Base-by-base conservation (phyloP, 306 rosid species). In the Cucumis cinereus region DNA sequence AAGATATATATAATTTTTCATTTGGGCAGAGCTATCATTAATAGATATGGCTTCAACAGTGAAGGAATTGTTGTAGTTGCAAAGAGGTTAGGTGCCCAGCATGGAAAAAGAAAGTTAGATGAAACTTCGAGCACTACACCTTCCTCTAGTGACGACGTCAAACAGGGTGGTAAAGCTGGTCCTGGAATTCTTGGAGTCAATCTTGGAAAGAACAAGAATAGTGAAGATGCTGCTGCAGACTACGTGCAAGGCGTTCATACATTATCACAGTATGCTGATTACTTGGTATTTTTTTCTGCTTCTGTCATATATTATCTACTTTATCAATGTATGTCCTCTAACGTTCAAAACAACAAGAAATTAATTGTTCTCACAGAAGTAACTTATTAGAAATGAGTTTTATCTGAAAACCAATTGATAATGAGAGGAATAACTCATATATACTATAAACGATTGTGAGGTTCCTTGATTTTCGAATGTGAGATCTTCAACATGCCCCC, bases 181-280 rank as follows among this genome's bases (percentile, higher is more conserved):
- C 98, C 98, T 71, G 98, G 98, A 49, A 90, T 93, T 80, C 92
- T 93, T 80, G 98, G 98, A 16, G 98, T 93, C 79, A 93, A 93
- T 90, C 92, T 93, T 73, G 98, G 98, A 78, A 93, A 93, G 84
- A 93, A 93, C 83, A 93, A 93, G 80, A 90, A 90, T 57, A 93
- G 97, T 81, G 98, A 93, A 89, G 98, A 93, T 86, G 97, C 98
- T 85, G 87, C 90, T 19, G 86, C 89, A 52, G 98, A 93, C 80
- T 93, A 93, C 85, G 97, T 91, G 81, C 98, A 91, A 84, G 97
- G 98, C 77, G 93, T 93, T 72, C 98, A 93, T 84, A 91, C 98
- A 55, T 88, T 93, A 81, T 93, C 98, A 77, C 98, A 93, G 79
- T 94, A 86, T 85, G 98, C 97, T 73, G 98, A 94, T 83, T 93